phyloP scores from a whole-genome alignment of 352 stramenopile species.

The Phytopythium sindhum region DNA sequence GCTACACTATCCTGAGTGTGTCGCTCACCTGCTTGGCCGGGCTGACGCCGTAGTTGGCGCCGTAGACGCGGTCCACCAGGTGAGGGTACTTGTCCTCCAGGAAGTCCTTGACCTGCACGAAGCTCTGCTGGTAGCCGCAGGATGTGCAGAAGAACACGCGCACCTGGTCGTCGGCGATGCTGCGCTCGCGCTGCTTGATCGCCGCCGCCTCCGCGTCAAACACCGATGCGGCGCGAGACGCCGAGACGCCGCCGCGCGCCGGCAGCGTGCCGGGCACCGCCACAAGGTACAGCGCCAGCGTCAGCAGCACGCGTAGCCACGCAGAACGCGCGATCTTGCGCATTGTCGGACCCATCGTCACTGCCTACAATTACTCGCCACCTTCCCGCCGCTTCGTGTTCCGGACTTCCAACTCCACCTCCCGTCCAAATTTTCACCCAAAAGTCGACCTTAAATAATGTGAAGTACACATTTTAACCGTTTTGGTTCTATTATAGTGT shows the following conservation, averaged over 20 bases:
- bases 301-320: constrained; percentile 23
- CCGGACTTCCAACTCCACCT: not conserved
- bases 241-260: not conserved
- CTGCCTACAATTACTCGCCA: not conserved
- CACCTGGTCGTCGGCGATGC: constrained; percentile 61
- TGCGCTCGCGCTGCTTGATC: constrained; percentile 16
- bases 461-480: not conserved
- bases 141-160: constrained; percentile 65
- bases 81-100: constrained; percentile 76
- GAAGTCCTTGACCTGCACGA: constrained; percentile 58
- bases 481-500: not conserved
- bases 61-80: constrained; percentile 57
- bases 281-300: constrained; percentile 26
- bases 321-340: constrained; percentile 18
- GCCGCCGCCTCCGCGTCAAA: constrained; percentile 12
- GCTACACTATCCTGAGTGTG: constrained; percentile 7
- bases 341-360: constrained; percentile 12
- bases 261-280: constrained; percentile 13
- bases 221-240: constrained; percentile 9
- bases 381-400: not conserved
- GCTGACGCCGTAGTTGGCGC: constrained; percentile 58
- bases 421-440: not conserved
- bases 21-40: constrained; percentile 37
- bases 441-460: not conserved
- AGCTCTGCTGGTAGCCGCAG: constrained; percentile 83